Evolutionary conservation across 352 stramenopile genomes (phyloP).

Genomic region (Globisporangium iwayamae): DNA sequence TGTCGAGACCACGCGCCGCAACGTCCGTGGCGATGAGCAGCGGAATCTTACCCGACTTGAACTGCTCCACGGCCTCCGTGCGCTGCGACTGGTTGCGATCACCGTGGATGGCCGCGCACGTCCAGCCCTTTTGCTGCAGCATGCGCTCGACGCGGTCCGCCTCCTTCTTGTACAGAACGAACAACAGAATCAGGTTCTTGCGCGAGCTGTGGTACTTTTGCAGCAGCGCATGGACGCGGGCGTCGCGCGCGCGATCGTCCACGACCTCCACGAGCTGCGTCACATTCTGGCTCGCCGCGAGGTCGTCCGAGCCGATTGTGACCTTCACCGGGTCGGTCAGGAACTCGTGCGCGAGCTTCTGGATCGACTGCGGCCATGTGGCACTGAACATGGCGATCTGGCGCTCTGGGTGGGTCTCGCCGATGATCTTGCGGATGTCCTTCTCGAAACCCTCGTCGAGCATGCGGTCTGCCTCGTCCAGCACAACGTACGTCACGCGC

Average conservation of each 20-base stretch:
- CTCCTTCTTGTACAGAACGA: conserved; percentile 99
- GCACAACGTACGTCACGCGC: conserved; percentile 91
- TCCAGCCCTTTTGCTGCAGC: conserved; percentile 91
- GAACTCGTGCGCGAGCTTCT: conserved; percentile 95
- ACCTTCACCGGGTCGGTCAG: conserved; percentile 92
- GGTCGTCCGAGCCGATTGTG: conserved; percentile 92
- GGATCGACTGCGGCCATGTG: conserved; percentile 96
- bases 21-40: conserved; percentile 97
- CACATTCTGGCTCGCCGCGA: conserved; percentile 95
- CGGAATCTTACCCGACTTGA: conserved; percentile 92
- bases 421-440: conserved; percentile 90
- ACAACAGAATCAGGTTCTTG: conserved; percentile 94
- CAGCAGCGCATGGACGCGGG: conserved; percentile 88
- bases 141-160: conserved; percentile 93
- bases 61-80: conserved; percentile 90
- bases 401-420: conserved; percentile 68
- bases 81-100: conserved; percentile 93
- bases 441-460: conserved; percentile 94
- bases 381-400: conserved; percentile 98
- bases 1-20: conserved; percentile 95
- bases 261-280: conserved; percentile 94
- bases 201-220: conserved; percentile 89
- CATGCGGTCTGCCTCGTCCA: conserved; percentile 97
- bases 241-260: conserved; percentile 89
- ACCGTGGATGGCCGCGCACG: conserved; percentile 94